Conservation (phyloP, 495 filamentous ascomycete species). For the Tirmania nivea region DNA sequence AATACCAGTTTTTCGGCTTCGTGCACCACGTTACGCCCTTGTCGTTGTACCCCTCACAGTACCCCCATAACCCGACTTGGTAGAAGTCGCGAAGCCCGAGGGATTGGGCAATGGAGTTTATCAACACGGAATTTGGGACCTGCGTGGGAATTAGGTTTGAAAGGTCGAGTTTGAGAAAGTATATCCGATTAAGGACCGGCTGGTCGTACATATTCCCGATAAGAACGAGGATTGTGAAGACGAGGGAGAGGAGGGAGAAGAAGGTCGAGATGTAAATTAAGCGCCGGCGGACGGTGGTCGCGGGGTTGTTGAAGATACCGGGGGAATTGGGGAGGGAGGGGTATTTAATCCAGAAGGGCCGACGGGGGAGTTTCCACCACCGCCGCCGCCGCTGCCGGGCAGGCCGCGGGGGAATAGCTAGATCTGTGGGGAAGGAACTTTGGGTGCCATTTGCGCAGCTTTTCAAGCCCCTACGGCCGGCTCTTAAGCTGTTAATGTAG, state of each 20-base stretch:
- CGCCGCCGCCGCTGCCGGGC: too few relatives aligned
- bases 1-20: conserved; percentile 45
- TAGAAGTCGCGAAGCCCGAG: conserved; percentile 89
- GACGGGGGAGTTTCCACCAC: too few relatives aligned
- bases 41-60: conserved; percentile 61
- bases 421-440: too few relatives aligned
- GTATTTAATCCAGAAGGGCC: not conserved
- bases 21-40: conserved; percentile 56
- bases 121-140: conserved; percentile 50
- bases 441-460: too few relatives aligned
- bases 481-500: too few relatives aligned
- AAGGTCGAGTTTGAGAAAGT: conserved; percentile 30
- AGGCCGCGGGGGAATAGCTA: too few relatives aligned
- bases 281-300: not conserved
- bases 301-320: not conserved
- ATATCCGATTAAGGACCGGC: not conserved
- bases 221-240: not conserved
- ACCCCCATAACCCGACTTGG: conserved; percentile 74
- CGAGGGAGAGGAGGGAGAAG: not conserved
- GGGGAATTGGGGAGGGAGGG: not conserved
- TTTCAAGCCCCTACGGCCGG: too few relatives aligned
- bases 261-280: not conserved
- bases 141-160: conserved; percentile 57
- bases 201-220: not conserved
- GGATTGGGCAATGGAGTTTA: conserved; percentile 74